These are phyloP conservation scores for Pichia sp. DNA, from an alignment of 1,139 yeast genomes.

Conservation along the genomic window DNA sequence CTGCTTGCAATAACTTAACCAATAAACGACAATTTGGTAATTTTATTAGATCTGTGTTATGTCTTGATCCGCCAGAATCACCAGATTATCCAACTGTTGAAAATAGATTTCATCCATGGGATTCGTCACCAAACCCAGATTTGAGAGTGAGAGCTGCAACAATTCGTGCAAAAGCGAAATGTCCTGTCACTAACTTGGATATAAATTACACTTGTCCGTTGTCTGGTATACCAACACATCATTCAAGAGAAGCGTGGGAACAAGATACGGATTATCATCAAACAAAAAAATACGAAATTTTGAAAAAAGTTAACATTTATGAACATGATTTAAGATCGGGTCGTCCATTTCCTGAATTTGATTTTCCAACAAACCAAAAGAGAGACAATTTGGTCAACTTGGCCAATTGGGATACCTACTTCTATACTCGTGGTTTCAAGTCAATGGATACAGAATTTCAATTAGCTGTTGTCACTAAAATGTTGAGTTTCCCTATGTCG, in stretches of 20 bases:
- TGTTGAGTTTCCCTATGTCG: slow-evolving; percentile 88
- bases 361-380: slow-evolving; percentile 79
- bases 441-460: slow-evolving; percentile 98
- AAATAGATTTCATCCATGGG: slow-evolving; percentile 79
- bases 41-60: slow-evolving; percentile 50
- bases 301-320: slow-evolving; percentile 82
- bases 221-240: slow-evolving; percentile 96
- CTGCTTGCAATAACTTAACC: neutral
- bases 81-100: slow-evolving; percentile 59
- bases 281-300: slow-evolving; percentile 57
- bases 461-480: slow-evolving; percentile 90
- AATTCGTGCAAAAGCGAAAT: slow-evolving; percentile 78
- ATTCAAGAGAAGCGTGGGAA: slow-evolving; percentile 84
- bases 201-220: slow-evolving; percentile 85
- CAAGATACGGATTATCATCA: slow-evolving; percentile 67
- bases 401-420: slow-evolving; percentile 84
- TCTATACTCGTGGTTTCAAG: slow-evolving; percentile 86
- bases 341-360: slow-evolving; percentile 89
- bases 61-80: slow-evolving; percentile 56
- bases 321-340: slow-evolving; percentile 95
- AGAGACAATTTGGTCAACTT: slow-evolving; percentile 73
- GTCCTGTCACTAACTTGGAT: slow-evolving; percentile 82
- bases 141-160: slow-evolving; percentile 87
- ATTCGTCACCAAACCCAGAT: slow-evolving; percentile 83
- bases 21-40: slow-evolving; percentile 33